phyloP scores from a whole-genome alignment of 116 monocot species.

The Zostera marina region DNA sequence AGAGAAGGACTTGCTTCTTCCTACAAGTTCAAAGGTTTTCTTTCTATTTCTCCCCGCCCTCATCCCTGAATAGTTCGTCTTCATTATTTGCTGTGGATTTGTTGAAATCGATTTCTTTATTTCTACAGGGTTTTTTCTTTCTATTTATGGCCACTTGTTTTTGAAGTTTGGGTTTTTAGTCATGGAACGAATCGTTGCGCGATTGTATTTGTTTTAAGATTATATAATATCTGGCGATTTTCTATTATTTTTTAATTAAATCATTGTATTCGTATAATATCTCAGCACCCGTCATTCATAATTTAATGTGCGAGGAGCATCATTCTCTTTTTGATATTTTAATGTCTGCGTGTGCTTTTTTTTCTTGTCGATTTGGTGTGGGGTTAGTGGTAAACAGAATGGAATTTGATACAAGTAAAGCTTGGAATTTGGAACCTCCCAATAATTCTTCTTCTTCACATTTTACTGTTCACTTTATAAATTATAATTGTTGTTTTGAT shows the following conservation, averaged over 20 bases:
- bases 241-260: neutral
- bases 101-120: neutral
- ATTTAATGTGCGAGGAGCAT: neutral
- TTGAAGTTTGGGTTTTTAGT: neutral
- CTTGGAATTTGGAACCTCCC: neutral
- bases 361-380: neutral
- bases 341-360: neutral
- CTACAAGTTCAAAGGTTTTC: conserved; percentile 32
- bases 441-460: neutral
- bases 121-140: neutral
- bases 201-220: too few relatives aligned
- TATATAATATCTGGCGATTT: neutral
- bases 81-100: neutral
- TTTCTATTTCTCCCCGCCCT: neutral
- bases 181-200: neutral
- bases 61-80: neutral
- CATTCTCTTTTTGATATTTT: neutral
- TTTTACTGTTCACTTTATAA: neutral
- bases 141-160: neutral
- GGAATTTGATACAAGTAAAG: neutral
- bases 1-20: conserved; percentile 13
- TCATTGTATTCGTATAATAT: neutral
- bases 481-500: neutral
- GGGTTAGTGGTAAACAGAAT: neutral
- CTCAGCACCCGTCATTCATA: neutral